Percentiles rank a stretch among this genome's conserved stretches.
phyloP scores from a whole-genome alignment of 225 moss, liverwort and hornwort genomes.

The Lunularia cruciata region DNA sequence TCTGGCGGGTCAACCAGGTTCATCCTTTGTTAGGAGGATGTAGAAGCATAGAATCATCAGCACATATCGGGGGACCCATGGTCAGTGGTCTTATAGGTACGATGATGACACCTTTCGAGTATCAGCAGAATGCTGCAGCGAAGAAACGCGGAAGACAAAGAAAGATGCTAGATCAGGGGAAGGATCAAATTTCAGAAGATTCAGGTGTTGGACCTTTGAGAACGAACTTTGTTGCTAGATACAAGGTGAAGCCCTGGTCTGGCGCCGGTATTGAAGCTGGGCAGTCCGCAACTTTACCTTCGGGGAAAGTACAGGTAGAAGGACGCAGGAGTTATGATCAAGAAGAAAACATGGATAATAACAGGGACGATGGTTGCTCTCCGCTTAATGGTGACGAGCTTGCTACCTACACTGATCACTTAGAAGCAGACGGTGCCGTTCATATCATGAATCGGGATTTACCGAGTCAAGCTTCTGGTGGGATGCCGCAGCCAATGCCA shows the following conservation, averaged over 20 bases:
- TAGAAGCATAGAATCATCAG: constrained; percentile 44
- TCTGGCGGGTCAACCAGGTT: constrained; percentile 82
- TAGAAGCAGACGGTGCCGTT: constrained; percentile 9
- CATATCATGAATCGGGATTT: constrained; percentile 1
- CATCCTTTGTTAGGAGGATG: constrained; percentile 80
- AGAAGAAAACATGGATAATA: constrained; percentile 15
- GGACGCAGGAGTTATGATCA: constrained; percentile 12
- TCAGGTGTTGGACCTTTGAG: constrained; percentile 8
- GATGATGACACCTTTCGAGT: constrained; percentile 15
- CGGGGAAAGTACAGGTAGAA: constrained; percentile 14
- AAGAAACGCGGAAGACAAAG: constrained; percentile 32
- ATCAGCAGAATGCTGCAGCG: constrained; percentile 24
- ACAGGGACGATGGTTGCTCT: constrained; percentile 3
- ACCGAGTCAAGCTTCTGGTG: neutral
- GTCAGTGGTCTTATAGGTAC: constrained; percentile 11
- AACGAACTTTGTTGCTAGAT: neutral
- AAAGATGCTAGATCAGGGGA: constrained; percentile 20
- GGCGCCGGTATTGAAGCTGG: constrained; percentile 10
- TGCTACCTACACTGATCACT: neutral
- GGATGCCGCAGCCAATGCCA: constrained; percentile 18
- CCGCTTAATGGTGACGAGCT: neutral
- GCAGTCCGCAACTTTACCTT: constrained; percentile 22
- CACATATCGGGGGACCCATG: constrained; percentile 44
- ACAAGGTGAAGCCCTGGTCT: neutral
- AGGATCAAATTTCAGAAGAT: constrained; percentile 20